Conservation (phyloP, 208 protist species). For the Jaenimonas drosophilae region DNA sequence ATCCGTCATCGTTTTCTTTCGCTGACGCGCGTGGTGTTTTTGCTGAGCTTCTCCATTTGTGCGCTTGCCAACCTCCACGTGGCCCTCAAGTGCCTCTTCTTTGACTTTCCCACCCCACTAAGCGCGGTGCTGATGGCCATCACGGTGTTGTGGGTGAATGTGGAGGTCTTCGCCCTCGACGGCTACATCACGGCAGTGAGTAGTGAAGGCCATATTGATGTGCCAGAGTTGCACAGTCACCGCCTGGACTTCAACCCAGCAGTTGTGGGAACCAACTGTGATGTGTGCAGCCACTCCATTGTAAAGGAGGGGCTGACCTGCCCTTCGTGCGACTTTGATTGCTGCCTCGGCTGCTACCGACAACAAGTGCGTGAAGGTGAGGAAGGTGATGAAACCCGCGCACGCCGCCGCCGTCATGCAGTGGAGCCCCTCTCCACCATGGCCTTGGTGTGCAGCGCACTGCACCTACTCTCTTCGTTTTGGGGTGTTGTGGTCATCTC, state of each 20-base stretch:
- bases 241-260: conserved; percentile 25
- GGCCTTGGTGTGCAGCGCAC: conserved; percentile 22
- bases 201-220: conserved; percentile 13
- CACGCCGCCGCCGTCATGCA: conserved; percentile 9
- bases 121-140: conserved; percentile 25
- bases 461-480: conserved; percentile 26
- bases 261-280: conserved; percentile 24
- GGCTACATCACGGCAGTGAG: conserved; percentile 10
- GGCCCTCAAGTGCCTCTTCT: conserved; percentile 35
- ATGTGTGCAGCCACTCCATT: conserved; percentile 41
- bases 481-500: conserved; percentile 22
- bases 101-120: conserved; percentile 15
- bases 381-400: conserved; percentile 13
- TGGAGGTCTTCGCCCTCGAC: conserved; percentile 28
- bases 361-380: conserved; percentile 12
- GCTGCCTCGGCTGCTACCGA: conserved; percentile 31
- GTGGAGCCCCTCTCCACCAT: conserved; percentile 22
- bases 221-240: conserved; percentile 27
- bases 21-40: conserved; percentile 11
- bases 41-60: conserved; percentile 20
- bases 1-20: no score
- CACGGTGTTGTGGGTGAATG: conserved; percentile 30
- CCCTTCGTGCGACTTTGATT: conserved; percentile 31
- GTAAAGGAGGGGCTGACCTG: conserved; percentile 31
- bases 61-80: conserved; percentile 18